These are phyloP conservation scores for Populus tomentosa DNA, from an alignment of 441 rosid genomes.

Conservation along the genomic window DNA sequence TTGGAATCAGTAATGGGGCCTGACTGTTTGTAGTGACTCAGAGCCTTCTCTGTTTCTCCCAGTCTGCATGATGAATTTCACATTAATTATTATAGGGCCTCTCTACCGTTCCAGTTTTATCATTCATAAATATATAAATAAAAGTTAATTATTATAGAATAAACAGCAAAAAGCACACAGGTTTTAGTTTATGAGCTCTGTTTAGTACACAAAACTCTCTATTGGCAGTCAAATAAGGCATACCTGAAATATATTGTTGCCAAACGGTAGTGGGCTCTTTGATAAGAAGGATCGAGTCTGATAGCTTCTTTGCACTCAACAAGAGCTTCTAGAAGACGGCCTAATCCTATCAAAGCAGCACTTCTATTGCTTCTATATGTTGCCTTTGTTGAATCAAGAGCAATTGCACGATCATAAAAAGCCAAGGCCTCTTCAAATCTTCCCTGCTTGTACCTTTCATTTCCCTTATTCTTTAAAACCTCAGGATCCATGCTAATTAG, in stretches of 20 bases:
- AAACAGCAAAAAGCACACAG: not conserved
- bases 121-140: no score
- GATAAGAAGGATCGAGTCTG: conserved; percentile 57
- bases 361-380: conserved; percentile 69
- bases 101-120: no score
- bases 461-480: conserved; percentile 60
- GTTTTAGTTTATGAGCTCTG: not conserved
- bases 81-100: not conserved
- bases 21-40: conserved; percentile 52
- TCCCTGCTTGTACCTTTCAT: conserved; percentile 67
- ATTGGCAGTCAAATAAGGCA: not conserved
- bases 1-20: conserved; percentile 37
- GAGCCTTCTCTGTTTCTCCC: conserved; percentile 73
- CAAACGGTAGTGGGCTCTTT: conserved; percentile 74
- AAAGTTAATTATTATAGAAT: not conserved
- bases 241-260: conserved; percentile 69
- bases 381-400: conserved; percentile 54
- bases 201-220: not conserved
- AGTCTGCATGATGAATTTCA: conserved; percentile 33
- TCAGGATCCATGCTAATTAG: conserved; percentile 49
- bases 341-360: conserved; percentile 75
- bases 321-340: conserved; percentile 58
- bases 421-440: conserved; percentile 62
- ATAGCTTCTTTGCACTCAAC: conserved; percentile 70
- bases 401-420: conserved; percentile 67